Conservation (phyloP, 352 stramenopile genomes). For the Phytophthora melonis region DNA sequence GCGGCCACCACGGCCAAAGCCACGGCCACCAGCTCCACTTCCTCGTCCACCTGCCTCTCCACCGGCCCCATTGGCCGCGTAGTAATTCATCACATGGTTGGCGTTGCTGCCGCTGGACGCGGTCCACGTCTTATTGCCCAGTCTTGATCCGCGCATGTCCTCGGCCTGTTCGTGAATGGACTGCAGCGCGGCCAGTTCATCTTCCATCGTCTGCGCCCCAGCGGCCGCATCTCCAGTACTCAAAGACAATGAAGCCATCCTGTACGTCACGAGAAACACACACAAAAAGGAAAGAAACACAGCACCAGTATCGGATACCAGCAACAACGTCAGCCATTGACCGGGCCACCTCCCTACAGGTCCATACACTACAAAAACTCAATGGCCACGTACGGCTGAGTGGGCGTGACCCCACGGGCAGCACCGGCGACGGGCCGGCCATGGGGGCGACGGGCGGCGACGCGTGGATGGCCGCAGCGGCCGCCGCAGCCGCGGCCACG, state of each 20-base stretch:
- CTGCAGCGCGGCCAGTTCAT: constrained; percentile 82
- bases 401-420: constrained; percentile 37
- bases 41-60: constrained; percentile 48
- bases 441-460: constrained; percentile 55
- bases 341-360: constrained; percentile 2
- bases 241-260: constrained; percentile 41
- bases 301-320: neutral
- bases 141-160: constrained; percentile 75
- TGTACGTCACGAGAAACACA: constrained; percentile 4
- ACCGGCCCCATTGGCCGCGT: constrained; percentile 50
- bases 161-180: constrained; percentile 89
- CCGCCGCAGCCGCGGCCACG: constrained; percentile 58
- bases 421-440: constrained; percentile 47
- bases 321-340: constrained; percentile 24
- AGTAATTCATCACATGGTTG: constrained; percentile 85
- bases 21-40: constrained; percentile 49
- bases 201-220: constrained; percentile 85
- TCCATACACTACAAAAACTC: constrained; percentile 13
- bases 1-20: constrained; percentile 54
- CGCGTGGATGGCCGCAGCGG: constrained; percentile 46
- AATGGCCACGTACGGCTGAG: constrained; percentile 53
- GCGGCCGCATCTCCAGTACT: constrained; percentile 25
- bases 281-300: too few relatives aligned
- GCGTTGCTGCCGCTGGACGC: constrained; percentile 78
- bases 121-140: constrained; percentile 90